Percentiles rank a stretch among this genome's conserved stretches.
phyloP scores from a whole-genome alignment of 768 basidiomycete species.

The Tulasnella sp. region DNA sequence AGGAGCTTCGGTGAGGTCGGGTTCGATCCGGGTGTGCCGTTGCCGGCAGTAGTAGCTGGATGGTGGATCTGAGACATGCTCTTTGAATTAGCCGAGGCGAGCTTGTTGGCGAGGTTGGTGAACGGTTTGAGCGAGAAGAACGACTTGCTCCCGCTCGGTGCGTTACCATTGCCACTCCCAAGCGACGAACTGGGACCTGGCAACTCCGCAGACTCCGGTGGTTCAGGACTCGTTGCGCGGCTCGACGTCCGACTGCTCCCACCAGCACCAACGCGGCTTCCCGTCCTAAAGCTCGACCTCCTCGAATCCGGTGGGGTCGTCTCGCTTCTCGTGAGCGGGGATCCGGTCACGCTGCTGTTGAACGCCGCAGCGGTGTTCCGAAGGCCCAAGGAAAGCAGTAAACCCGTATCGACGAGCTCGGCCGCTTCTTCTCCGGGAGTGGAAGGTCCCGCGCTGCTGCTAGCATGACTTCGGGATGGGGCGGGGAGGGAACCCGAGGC shows the following conservation, averaged over 20 bases:
- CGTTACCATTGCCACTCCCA: neutral
- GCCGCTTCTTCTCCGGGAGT: neutral
- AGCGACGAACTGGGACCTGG: neutral
- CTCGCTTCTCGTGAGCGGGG: conserved; percentile 27
- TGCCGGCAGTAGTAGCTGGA: neutral
- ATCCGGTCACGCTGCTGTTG: conserved; percentile 12
- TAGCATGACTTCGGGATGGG: neutral
- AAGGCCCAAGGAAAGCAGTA: conserved; percentile 57
- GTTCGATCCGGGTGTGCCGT: neutral
- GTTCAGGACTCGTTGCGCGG: conserved; percentile 55
- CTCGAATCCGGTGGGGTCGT: conserved; percentile 27
- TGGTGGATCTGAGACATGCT: neutral
- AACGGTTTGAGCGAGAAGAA: conserved; percentile 17
- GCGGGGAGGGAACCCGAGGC: neutral
- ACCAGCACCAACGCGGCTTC: conserved; percentile 25
- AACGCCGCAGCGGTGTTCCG: conserved; percentile 23
- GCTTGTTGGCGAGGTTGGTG: conserved; percentile 53
- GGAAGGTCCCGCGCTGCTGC: neutral
- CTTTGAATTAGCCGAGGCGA: neutral
- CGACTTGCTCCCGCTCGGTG: conserved; percentile 30
- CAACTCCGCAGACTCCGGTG: neutral
- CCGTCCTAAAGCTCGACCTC: conserved; percentile 32
- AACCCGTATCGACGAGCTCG: conserved; percentile 80
- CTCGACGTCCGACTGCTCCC: conserved; percentile 32
- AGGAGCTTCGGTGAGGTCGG: neutral